Base-by-base conservation (phyloP, 78 protist species). In the Monocercomonoides exilis region DNA sequence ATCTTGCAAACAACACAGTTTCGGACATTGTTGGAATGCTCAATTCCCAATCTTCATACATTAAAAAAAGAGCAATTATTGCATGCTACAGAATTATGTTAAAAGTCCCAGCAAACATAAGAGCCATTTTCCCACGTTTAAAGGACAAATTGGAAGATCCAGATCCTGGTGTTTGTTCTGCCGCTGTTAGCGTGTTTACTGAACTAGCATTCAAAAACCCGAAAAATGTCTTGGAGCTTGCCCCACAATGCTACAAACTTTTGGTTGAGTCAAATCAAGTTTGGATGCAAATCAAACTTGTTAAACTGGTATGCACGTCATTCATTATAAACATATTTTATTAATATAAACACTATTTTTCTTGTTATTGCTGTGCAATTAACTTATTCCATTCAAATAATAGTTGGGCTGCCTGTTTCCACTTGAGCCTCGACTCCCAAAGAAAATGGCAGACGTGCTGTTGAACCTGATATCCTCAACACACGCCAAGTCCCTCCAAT, bases 201-300 rank as follows among this genome's bases (percentile, higher is more conserved):
- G 89, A 87, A 45, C 54, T 87, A 43, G 87, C 44, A 2, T 21
- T n/a, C 1, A 46, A 77, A 5, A 87, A 79, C 44, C 89, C 89
- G 44, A 44, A 82, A 2, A 79, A 36, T 54, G 81, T 81, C 84
- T 46, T 87, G 3, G 41, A 32, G 1, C 45, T 45, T 5, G 89
- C 43, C 32, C 89, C 89, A 0, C 3, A 70, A 5, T 44, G 77
- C 21, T 87, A 38, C 44, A 70, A 79, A 3, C 1, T 87, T 1
- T 5, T 87, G 63, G 43, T 64, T 21, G 29, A 5, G 2, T 1
- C 32, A 34, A 77, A 4, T 41, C 32, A 38, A 1, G 34, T 45
- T 45, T 44, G 41, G 85, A 85, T 80, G 86, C 87, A 45, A 36
- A 79, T 87, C 85, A 87, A 87, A 3, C 3, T 87, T 29, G 44